Conservation (phyloP, 176 grass and related monocot species). For the Juncus inflexus region DNA sequence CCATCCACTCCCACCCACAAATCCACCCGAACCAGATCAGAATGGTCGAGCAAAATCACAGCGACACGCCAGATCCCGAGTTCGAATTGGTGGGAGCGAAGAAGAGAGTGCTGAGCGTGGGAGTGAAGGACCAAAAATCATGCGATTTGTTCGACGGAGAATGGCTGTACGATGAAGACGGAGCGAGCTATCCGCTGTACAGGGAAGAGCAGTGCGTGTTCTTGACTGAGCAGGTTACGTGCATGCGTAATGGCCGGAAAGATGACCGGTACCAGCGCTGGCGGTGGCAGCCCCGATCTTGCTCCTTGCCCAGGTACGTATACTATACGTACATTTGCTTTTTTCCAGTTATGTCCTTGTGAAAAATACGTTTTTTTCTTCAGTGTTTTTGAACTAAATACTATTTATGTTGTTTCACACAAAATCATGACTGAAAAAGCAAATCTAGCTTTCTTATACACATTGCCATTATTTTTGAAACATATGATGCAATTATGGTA, state of each 20-base stretch:
- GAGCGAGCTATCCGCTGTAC: conserved; percentile 51
- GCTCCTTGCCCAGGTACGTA: conserved; percentile 58
- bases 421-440: too few relatives aligned
- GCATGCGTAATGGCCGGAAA: conserved; percentile 80
- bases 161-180: conserved; percentile 64
- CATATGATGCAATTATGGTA: too few relatives aligned
- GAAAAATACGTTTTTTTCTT: too few relatives aligned
- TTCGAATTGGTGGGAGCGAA: conserved; percentile 21
- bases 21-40: conserved; percentile 6
- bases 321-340: background rate
- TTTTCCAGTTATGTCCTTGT: conserved; percentile 5
- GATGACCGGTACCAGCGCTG: conserved; percentile 86
- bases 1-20: conserved; percentile 10
- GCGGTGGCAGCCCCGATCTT: conserved; percentile 78
- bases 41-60: background rate
- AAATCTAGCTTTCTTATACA: too few relatives aligned
- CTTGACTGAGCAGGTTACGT: conserved; percentile 80
- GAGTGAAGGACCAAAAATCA: conserved; percentile 2
- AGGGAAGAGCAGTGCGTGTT: conserved; percentile 62
- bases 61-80: background rate
- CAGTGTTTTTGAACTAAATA: too few relatives aligned
- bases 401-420: too few relatives aligned
- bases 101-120: conserved; percentile 34
- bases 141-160: conserved; percentile 63
- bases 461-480: too few relatives aligned